Percentiles rank a stretch among this genome's conserved stretches.
These are phyloP conservation scores for Aspergillus arachidicola DNA, from an alignment of 2,329 filamentous ascomycete genomes.

Conservation along the genomic window DNA sequence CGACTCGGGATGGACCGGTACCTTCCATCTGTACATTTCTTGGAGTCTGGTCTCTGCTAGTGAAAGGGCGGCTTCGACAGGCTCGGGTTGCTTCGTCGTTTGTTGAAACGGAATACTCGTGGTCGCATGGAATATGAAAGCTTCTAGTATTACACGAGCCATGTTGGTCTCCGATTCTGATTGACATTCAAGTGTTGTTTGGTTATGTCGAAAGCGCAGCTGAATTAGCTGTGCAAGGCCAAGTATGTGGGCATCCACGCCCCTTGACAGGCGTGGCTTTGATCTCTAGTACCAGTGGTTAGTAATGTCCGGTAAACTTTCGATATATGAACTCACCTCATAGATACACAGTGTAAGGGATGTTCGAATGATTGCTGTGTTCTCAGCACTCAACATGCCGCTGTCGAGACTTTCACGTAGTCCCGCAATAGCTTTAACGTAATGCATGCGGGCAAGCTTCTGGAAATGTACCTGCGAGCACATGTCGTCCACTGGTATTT, in stretches of 20 bases:
- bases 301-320: background rate
- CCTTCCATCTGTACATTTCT: constrained; percentile 6
- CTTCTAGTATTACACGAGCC: constrained; percentile 23
- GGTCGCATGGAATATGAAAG: constrained; percentile 31
- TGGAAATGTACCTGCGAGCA: constrained; percentile 6
- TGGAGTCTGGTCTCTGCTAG: constrained; percentile 17
- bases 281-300: constrained; percentile 16
- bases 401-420: constrained; percentile 11
- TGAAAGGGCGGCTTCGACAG: constrained; percentile 24
- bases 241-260: constrained; percentile 23
- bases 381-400: background rate
- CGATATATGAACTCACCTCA: constrained; percentile 16
- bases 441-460: constrained; percentile 19
- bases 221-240: constrained; percentile 27
- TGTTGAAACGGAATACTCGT: constrained; percentile 29
- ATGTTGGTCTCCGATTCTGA: constrained; percentile 12
- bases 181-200: no score
- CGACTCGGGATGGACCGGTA: constrained; percentile 12
- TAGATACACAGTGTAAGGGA: constrained; percentile 28
- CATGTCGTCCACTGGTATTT: constrained; percentile 18
- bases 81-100: background rate
- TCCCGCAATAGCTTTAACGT: constrained; percentile 18
- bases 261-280: constrained; percentile 18
- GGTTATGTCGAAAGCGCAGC: constrained; percentile 3
- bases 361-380: constrained; percentile 20